Evolutionary conservation across 2,329 filamentous ascomycete species (phyloP).

Genomic region (Aspergillus tubingensis): DNA sequence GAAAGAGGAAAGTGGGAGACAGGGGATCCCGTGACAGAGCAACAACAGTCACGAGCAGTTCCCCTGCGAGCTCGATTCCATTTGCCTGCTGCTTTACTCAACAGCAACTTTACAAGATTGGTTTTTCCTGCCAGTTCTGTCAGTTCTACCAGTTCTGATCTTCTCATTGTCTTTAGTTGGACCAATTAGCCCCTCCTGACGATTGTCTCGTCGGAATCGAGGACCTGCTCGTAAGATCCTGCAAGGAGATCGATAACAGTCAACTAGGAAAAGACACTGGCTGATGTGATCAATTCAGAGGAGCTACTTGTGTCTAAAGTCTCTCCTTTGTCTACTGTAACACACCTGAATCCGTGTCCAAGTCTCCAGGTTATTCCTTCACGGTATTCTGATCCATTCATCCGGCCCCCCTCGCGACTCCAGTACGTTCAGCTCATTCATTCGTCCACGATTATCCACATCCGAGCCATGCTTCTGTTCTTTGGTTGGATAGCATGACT

Average conservation of each 20-base stretch:
- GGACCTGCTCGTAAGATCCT: not conserved
- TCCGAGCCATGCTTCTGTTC: not conserved
- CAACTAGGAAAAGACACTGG: not conserved
- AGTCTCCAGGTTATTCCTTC: not conserved
- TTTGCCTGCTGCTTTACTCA: not conserved
- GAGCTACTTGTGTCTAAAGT: not conserved
- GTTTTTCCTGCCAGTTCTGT: not conserved
- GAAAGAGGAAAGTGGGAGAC: not conserved
- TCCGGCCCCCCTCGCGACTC: not conserved
- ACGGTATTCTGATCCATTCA: not conserved
- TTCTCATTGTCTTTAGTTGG: not conserved
- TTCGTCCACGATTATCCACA: not conserved
- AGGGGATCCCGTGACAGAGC: not conserved
- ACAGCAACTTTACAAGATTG: not conserved
- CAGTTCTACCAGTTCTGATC: not conserved
- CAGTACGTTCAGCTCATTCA: not conserved
- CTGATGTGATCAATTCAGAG: not conserved
- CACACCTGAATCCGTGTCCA: not conserved
- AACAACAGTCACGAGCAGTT: not conserved
- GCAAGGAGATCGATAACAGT: not conserved
- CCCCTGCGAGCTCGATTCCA: not conserved
- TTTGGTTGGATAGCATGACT: not conserved
- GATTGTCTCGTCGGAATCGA: not conserved
- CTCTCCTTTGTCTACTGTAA: not conserved
- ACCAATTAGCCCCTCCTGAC: not conserved